phyloP scores from a whole-genome alignment of 23 red algal species.

The Pyropia yezoensis region DNA sequence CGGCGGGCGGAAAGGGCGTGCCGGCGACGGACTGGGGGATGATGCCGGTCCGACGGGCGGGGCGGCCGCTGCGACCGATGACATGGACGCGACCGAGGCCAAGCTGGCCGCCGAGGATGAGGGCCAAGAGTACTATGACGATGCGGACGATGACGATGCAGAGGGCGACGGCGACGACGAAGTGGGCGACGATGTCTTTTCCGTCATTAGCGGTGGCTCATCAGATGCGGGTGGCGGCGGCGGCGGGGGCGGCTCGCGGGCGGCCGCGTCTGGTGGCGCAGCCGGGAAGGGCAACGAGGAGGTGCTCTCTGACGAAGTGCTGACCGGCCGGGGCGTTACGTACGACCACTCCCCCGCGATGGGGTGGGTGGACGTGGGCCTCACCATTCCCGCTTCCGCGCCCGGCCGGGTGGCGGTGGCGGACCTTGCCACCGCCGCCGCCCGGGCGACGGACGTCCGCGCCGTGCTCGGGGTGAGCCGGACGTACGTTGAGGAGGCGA shows the following conservation, averaged over 20 bases:
- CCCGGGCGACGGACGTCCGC: constrained; percentile 9
- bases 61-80: constrained; percentile 11
- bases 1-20: too few species aligned
- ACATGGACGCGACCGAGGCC: constrained; percentile 6
- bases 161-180: constrained; percentile 2
- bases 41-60: not conserved
- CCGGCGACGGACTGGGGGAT: too few species aligned
- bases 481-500: constrained; percentile 16
- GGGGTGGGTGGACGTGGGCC: too few species aligned
- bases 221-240: too few species aligned
- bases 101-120: constrained; percentile 13
- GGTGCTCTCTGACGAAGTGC: too few species aligned
- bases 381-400: too few species aligned
- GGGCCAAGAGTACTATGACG: not conserved
- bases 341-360: too few species aligned
- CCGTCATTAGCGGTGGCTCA: too few species aligned
- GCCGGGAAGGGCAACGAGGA: too few species aligned
- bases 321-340: too few species aligned
- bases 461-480: constrained; percentile 29
- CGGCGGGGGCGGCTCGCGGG: too few species aligned
- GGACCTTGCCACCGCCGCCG: constrained; percentile 40
- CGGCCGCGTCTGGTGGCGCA: too few species aligned
- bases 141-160: constrained; percentile 13
- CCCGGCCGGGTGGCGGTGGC: constrained; percentile 24
- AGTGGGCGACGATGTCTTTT: not conserved